A percentile compares a stretch with the other conserved stretches of the same genome.
These are phyloP conservation scores for Blastocystis sp. DNA, from an alignment of 352 stramenopile species.

Conservation along the genomic window DNA sequence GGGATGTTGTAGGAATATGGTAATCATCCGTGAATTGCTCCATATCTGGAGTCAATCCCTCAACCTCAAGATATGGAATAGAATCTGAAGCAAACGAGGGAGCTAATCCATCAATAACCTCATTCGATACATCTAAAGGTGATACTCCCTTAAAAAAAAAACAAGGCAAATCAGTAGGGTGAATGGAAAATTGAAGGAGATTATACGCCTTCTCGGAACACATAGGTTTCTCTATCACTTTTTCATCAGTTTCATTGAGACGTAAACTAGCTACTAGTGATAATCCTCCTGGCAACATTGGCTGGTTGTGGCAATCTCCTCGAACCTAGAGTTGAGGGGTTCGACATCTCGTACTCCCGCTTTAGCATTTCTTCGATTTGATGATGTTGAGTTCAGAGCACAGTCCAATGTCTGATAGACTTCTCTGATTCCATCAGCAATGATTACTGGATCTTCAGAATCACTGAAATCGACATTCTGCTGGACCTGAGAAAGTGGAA, in stretches of 20 bases:
- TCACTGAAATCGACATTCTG: background rate
- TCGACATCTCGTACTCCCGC: background rate
- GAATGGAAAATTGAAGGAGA: background rate
- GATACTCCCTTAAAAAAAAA: background rate
- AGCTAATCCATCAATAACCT: background rate
- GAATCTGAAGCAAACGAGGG: background rate
- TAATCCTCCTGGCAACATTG: conserved; percentile 27
- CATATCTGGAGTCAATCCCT: background rate
- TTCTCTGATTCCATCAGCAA: background rate
- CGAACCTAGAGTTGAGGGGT: background rate
- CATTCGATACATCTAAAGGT: background rate
- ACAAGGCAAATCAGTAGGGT: background rate
- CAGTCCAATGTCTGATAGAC: background rate
- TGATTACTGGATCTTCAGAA: background rate
- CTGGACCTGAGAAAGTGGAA: background rate
- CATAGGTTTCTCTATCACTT: background rate
- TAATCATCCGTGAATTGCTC: background rate
- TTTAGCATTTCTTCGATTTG: background rate
- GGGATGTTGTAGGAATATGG: background rate
- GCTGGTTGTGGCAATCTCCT: conserved; percentile 39
- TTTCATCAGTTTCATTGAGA: background rate
- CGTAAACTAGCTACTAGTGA: background rate
- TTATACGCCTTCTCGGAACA: background rate
- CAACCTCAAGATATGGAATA: background rate
- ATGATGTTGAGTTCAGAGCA: conserved; percentile 41